Evolutionary conservation across 2,329 filamentous ascomycete species (phyloP), one percentile per base, ranked within the genome.

Genomic region (Colletotrichum spinosum): DNA sequence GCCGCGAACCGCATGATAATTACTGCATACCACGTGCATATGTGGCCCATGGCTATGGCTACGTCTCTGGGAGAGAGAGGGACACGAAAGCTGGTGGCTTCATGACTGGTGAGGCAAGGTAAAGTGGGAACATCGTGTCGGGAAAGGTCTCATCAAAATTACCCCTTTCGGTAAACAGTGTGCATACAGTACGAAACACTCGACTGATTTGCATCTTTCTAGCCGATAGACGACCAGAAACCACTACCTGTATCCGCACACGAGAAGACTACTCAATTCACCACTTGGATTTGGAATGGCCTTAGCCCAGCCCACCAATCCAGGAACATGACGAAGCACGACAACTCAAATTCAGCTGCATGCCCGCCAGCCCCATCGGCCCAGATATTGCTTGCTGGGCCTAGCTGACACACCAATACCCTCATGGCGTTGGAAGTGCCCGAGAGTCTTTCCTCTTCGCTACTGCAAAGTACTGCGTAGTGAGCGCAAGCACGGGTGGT

Each of bases 321-420:
- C 8, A 9, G 25, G 44, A 66, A 11, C n/a, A 17, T 34, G 10
- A 56, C 11, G 37, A 63, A 57, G 63, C 58, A 63, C 58, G 4
- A 50, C 37, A 66, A 66, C 63, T 66, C 63, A 66, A 63, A 66
- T 66, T 45, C 58, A 63, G 60, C 63, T 53, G 41, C 62, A 65
- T 56, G 58, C 25, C 25, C 0, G 25, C 25, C 25, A 25, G n/a
- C 48, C 46, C 63, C 52, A 49, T 63, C 35, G 52, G 15, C 52
- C 48, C 53, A 57, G 51, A 63, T 65, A 37, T 63, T 48, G 48
- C 34, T 35, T 62, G 35, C 48, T 39, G 33, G 33, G 48, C 39
- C 48, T 65, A 53, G 38, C 63, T 65, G 58, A 65, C 52, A 63
- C 53, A 44, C 52, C 63, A 65, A 37, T 1, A 17, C 17, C 17